Base-by-base conservation (phyloP, 2,329 filamentous ascomycete species). In the Aureobasidium mangrovei region DNA sequence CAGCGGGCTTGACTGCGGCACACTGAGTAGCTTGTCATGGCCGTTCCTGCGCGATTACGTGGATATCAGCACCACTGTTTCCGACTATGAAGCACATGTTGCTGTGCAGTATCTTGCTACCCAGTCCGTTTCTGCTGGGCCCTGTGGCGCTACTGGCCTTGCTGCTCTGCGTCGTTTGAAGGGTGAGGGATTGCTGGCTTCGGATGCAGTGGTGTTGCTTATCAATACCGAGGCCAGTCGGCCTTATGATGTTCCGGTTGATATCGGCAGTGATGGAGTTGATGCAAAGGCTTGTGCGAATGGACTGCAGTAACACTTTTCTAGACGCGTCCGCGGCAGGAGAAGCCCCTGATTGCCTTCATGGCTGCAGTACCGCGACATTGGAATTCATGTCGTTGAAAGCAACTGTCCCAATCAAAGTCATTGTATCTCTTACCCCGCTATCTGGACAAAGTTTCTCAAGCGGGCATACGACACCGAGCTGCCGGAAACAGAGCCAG, bases 1-100 rank as follows among this genome's bases (percentile, higher is more conserved):
- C 85, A 76, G 77, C 38, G 86, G 85, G 0, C 79, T 90, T 71
- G 82, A 86, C 59, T 90, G 85, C 57, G 85, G 84, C 0, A 86
- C 82, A 0, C 74, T 86, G 0, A 87, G 84, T 0, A 72, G 72
- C 0, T 80, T 77, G 0, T 82, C 85, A 0, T 91, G 84, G 83
- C 74, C 80, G 0, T 63, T 81, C 0, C 64, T 91, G 3, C 67
- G 71, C 6, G 63, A 70, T 0, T 78, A 82, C 0, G 74, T 88
- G 0, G 81, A 86, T 67, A 79, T 76, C 1, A 78, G 77, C 51
- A 67, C 83, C 0, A 78, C 77, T 0, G 75, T 90, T 0, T 79
- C 77, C 0, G 85, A 87, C 59, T 64, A 67, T 9, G 83, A 89
- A 56, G 74, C 79, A 0, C 84, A 89, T 60, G 55, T 70, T 0